phyloP scores from a whole-genome alignment of 371 early-diverging fungal genomes.

The Cokeromyces recurvatus region DNA sequence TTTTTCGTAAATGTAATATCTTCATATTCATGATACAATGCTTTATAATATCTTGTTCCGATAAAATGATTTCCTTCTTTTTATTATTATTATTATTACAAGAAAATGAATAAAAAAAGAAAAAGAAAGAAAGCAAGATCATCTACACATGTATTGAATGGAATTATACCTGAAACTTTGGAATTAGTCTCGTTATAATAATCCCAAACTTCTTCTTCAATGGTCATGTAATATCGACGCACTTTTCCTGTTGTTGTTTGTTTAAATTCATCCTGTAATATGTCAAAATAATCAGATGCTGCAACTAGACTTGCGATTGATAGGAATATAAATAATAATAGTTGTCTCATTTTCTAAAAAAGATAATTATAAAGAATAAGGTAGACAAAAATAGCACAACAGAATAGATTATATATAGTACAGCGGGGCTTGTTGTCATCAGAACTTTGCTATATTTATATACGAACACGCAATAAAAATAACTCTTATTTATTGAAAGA shows the following conservation, averaged over 20 bases:
- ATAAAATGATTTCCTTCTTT: slow-evolving; percentile 17
- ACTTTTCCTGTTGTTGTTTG: slow-evolving; percentile 19
- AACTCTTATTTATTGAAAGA: too few species aligned
- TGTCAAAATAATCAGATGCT: slow-evolving; percentile 30
- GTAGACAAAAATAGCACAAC: too few species aligned
- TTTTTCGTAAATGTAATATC: slow-evolving; percentile 28
- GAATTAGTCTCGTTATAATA: slow-evolving; percentile 21
- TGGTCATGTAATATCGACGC: slow-evolving; percentile 39
- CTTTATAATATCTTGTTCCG: slow-evolving; percentile 43
- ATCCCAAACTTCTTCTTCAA: slow-evolving; percentile 47
- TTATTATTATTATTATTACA: background rate
- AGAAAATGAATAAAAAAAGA: background rate
- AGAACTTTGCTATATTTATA: too few species aligned
- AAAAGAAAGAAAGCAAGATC: too few species aligned
- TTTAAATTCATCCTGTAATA: slow-evolving; percentile 29
- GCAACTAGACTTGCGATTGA: too few species aligned
- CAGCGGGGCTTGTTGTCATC: too few species aligned
- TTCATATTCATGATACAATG: slow-evolving; percentile 45
- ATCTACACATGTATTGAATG: slow-evolving; percentile 12
- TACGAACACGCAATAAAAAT: too few species aligned
- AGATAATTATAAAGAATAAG: too few species aligned
- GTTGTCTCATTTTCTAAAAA: too few species aligned
- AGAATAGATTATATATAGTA: too few species aligned
- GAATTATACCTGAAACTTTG: slow-evolving; percentile 16
- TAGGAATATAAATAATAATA: too few species aligned